phyloP scores from a whole-genome alignment of 208 protist species.

The Porcisia deanei region DNA sequence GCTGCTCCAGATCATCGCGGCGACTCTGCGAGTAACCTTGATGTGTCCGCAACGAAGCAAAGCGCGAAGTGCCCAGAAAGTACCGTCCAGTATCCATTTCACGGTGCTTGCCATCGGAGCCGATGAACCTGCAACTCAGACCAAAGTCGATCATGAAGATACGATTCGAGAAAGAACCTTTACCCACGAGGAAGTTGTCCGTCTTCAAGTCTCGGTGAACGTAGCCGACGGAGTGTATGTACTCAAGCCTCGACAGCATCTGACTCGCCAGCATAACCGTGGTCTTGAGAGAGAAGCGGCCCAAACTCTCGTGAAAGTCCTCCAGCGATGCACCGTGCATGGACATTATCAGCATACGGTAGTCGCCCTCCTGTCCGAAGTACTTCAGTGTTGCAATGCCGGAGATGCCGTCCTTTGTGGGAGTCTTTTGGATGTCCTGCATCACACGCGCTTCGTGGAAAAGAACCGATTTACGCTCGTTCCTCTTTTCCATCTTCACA shows the following conservation, averaged over 20 bases:
- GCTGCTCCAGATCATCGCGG: conserved; percentile 90
- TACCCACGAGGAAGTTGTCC: conserved; percentile 99
- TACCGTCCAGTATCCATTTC: conserved; percentile 88
- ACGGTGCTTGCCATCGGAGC: conserved; percentile 58
- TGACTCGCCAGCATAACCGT: conserved; percentile 98
- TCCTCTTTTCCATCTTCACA: conserved; percentile 83
- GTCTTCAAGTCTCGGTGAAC: conserved; percentile 99
- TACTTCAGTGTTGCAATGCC: conserved; percentile 97
- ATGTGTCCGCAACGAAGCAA: conserved; percentile 97
- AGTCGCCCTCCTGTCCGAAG: conserved; percentile 97
- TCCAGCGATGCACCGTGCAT: conserved; percentile 97
- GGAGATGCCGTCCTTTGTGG: conserved; percentile 41
- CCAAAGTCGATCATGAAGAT: conserved; percentile 96
- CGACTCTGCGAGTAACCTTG: conserved; percentile 91
- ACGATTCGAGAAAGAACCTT: conserved; percentile 75
- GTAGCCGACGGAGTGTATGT: conserved; percentile 97
- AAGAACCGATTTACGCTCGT: conserved; percentile 94
- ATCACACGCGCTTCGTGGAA: conserved; percentile 97
- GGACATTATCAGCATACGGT: conserved; percentile 99
- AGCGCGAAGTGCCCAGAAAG: conserved; percentile 97
- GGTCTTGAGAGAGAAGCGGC: conserved; percentile 98
- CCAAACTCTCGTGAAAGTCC: conserved; percentile 77
- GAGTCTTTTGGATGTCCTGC: conserved; percentile 77
- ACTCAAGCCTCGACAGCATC: conserved; percentile 97
- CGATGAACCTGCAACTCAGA: conserved; percentile 82